phyloP scores from a whole-genome alignment of 768 basidiomycete species.

The Suillus ampliporus region DNA sequence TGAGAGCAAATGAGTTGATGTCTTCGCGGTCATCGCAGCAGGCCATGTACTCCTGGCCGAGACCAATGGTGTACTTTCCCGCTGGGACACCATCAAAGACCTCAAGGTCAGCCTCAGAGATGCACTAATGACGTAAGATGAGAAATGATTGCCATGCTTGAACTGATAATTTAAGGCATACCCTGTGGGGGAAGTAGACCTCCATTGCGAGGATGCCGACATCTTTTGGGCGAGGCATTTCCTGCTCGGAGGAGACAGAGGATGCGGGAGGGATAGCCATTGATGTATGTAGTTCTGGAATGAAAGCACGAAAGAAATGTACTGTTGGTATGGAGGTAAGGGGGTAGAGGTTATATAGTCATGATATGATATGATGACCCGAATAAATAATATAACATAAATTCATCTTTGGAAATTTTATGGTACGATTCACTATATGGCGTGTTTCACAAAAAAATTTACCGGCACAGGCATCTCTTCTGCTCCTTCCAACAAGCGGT shows the following conservation, averaged over 20 bases:
- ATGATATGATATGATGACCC: not conserved
- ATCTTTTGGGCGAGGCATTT: constrained; percentile 75
- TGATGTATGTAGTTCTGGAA: not conserved
- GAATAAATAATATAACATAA: constrained; percentile 32
- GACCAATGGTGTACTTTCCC: constrained; percentile 99
- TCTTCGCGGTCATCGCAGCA: constrained; percentile 99
- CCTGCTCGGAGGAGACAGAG: constrained; percentile 17
- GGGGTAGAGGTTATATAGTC: constrained; percentile 29
- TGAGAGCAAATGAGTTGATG: constrained; percentile 97
- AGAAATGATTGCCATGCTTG: constrained; percentile 8
- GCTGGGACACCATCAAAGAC: constrained; percentile 91
- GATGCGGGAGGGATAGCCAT: constrained; percentile 33
- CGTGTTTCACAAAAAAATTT: constrained; percentile 31
- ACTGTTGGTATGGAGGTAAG: not conserved
- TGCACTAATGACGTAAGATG: constrained; percentile 60
- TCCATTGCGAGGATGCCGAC: constrained; percentile 95
- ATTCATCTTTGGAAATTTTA: constrained; percentile 23
- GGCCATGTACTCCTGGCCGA: constrained; percentile 98
- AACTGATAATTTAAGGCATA: constrained; percentile 44
- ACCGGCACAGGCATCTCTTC: not conserved
- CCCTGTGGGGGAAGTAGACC: constrained; percentile 92
- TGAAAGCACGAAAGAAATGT: constrained; percentile 3
- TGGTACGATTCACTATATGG: constrained; percentile 38
- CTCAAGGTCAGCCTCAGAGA: constrained; percentile 95
- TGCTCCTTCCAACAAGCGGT: constrained; percentile 1